Evolutionary conservation across 495 filamentous ascomycete species (phyloP), one percentile per base, ranked within the genome.

Genomic region (Talaromyces borbonicus): DNA sequence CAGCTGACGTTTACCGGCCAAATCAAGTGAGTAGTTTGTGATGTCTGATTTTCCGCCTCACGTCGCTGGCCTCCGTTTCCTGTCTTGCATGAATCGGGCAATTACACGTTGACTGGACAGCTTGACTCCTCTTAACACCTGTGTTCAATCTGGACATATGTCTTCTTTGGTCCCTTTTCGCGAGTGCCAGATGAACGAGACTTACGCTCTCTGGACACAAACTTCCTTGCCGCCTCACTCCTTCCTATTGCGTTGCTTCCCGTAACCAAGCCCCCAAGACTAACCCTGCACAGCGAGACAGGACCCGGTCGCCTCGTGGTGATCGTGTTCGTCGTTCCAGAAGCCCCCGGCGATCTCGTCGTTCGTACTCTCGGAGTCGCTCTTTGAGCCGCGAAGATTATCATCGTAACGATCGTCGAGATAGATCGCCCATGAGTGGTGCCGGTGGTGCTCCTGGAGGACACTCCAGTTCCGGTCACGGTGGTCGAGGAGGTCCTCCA

Each of bases 331-430:
- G 89, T 69, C 87, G 87, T 58, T 83, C 81, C 61, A 84, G 90
- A 58, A 83, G 79, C 59, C 80, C 80, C 51, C 78, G 81, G 61
- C 80, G 79, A 50, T 71, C 65, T 58, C 86, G 86, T 63, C 82
- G 90, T 55, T 95, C 90, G 35, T 95, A 93, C 66, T 92, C 88
- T 48, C 87, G 88, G 61, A 90, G 86, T 66, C 84, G 89, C 62
- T 95, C 90, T 66, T 80, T 85, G 63, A 92, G 86, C 68, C 87
- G 84, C 62, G 83, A 90, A 66, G 84, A 89, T 53, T 87, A 89
- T 66, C 84, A 85, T 63, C 81, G 82, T 69, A 79, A 73, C 68
- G 87, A 83, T 57, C 85, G 80, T 56, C 73, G 83, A 59, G 85
- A 83, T 52, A 79, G 87, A 60, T 88, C 87, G 63, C 92, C 92